Evolutionary conservation across 2,329 filamentous ascomycete genomes (phyloP), one percentile per base, ranked within the genome.

Genomic region (Penicillium sp.): DNA sequence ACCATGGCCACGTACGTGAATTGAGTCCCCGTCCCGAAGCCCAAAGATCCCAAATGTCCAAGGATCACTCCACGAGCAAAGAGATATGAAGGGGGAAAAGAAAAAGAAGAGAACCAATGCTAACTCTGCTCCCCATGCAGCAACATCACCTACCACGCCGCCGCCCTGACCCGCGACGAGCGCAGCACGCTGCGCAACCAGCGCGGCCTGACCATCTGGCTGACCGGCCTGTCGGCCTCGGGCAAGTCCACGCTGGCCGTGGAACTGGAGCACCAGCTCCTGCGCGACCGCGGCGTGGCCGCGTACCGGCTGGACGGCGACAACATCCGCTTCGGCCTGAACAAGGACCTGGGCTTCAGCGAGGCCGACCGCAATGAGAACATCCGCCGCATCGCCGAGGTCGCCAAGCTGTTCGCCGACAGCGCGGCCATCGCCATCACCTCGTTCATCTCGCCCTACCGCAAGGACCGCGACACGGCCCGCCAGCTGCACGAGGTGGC

Each of bases 221-320:
- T 98, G 64, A 98, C 93, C 1, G 93, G 93, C 39, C 86, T 98
- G 51, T 94, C 87, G 25, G 93, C 91, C 36, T 95, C 88, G 0
- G 93, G 93, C 63, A 98, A 98, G 73, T 96, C 91, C 36, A 98
- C 93, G 43, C 87, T 98, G 48, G 93, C 93, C 39, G 94, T 88
- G 2, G 93, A 93, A 11, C 86, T 98, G 27, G 93, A 98, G 76
- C 91, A 96, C 74, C 89, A 96, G 69, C 83, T 98, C 21, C 81
- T 98, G 40, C 54, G 48, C 39, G 53, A 60, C 41, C 89, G 94
- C 67, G 85, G 84, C 29, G 74, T 93, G 36, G 75, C 84, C 40
- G 86, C 90, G 45, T 98, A 98, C 79, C 83, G 93, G 37, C 83
- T 98, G 19, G 93, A 98, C 70, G 93, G 91, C 60, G 93, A 98